Conservation (phyloP, 2,329 filamentous ascomycete species). For the Alternaria brassicae region DNA sequence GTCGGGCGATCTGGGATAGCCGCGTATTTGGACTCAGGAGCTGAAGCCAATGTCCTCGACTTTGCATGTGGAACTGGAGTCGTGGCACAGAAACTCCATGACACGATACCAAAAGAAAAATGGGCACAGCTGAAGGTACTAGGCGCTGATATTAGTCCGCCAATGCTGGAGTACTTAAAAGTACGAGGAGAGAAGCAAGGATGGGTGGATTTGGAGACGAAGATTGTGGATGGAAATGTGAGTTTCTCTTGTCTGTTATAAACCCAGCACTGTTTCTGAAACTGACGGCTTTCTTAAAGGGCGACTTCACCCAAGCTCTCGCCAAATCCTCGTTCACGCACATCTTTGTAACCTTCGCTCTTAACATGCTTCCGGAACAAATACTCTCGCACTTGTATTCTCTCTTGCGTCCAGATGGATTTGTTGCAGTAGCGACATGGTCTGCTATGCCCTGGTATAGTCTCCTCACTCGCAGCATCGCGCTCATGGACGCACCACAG, state of each 20-base stretch:
- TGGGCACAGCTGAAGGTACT: constrained; percentile 28
- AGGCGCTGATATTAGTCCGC: constrained; percentile 30
- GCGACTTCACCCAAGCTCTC: constrained; percentile 18
- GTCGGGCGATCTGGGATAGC: constrained; percentile 15
- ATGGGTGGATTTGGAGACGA: constrained; percentile 25
- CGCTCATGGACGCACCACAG: constrained; percentile 3
- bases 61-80: constrained; percentile 38
- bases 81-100: constrained; percentile 29
- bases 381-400: constrained; percentile 9
- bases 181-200: constrained; percentile 23
- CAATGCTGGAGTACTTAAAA: constrained; percentile 31
- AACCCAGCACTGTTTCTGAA: not conserved
- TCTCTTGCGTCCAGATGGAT: constrained; percentile 24
- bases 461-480: constrained; percentile 13
- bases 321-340: constrained; percentile 25
- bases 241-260: not conserved
- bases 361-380: constrained; percentile 25
- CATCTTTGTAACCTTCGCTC: constrained; percentile 33
- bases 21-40: not conserved
- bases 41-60: constrained; percentile 27
- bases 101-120: constrained; percentile 12
- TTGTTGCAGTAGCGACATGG: constrained; percentile 35
- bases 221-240: constrained; percentile 27
- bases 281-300: not conserved
- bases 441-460: constrained; percentile 23